Base-by-base conservation (phyloP, 495 filamentous ascomycete genomes). In the Lentithecium fluviatile region DNA sequence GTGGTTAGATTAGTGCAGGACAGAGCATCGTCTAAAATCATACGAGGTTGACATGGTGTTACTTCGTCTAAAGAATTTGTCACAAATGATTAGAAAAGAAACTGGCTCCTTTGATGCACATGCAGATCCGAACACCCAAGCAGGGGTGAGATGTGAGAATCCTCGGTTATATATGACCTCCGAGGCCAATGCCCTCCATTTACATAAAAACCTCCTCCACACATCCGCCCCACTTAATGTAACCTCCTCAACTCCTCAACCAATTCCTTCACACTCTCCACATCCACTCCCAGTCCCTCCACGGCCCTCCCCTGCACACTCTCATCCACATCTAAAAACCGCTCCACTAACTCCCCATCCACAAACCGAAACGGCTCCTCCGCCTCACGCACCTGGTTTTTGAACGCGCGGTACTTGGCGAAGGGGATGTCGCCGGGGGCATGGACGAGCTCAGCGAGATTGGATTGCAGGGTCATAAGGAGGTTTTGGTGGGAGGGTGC, bases 261-360 rank as follows among this genome's bases (percentile, higher is more conserved):
- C 57, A 81, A 77, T 0, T 76, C 80, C n/a, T 78, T 83, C 13
- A 88, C 70, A 15, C 78, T 81, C 59, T 82, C 73, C 46, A 81
- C 81, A 25, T 74, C 75, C 20, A 71, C 68, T 20, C 77, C 76
- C 25, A 78, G 68, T 12, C 73, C 78, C 15, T 75, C 72, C 2
- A 79, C 73, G 52, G 96, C 83, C 67, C 83, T 79, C 70, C 82
- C 77, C 69, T 95, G 91, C 53, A 82, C 69, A 7, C 71, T 74
- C 45, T 84, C 80, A 43, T 79, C 75, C 45, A 86, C 76, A 62
- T 90, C 85, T 56, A 97, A 71, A 72, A 97, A 99, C 42, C 81
- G 71, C 73, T 96, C 92, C 24, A 99, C 78, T 50, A 97, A 75
- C 69, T 97, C 94, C 0, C 92, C 94, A 68, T 99, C 94, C 43